Conservation (phyloP, 768 basidiomycete species). For the Podaxis pistillaris region DNA sequence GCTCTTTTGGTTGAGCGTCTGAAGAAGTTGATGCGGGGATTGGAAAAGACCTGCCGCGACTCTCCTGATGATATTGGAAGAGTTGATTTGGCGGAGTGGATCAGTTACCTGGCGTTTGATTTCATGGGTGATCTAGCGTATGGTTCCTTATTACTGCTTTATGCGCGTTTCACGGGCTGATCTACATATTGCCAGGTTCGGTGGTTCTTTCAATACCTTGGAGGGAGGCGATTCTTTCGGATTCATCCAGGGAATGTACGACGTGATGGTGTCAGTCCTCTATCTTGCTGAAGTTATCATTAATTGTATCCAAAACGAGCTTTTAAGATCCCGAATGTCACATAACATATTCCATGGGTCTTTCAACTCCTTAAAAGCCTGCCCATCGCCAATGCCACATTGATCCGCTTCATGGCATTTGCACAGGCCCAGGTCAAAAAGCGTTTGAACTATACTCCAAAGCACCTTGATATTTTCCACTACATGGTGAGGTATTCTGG, state of each 20-base stretch:
- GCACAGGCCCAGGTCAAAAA: conserved; percentile 17
- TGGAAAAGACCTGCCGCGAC: conserved; percentile 21
- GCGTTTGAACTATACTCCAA: conserved; percentile 15
- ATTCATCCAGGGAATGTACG: conserved; percentile 21
- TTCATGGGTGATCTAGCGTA: conserved; percentile 40
- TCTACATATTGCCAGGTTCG: conserved; percentile 22
- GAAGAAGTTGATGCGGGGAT: conserved; percentile 28
- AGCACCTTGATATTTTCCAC: conserved; percentile 27
- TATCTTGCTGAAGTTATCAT: not conserved
- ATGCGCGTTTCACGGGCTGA: not conserved
- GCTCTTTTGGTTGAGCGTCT: conserved; percentile 28
- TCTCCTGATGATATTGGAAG: conserved; percentile 16
- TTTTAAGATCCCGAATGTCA: conserved; percentile 16
- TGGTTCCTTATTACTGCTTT: conserved; percentile 8
- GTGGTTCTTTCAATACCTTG: conserved; percentile 26
- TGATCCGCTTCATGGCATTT: conserved; percentile 6
- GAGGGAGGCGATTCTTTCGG: conserved; percentile 26
- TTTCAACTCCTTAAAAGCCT: not conserved
- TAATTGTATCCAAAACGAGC: not conserved
- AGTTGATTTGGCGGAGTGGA: conserved; percentile 17
- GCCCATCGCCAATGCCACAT: conserved; percentile 2
- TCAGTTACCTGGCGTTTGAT: conserved; percentile 28
- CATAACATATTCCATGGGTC: conserved; percentile 15
- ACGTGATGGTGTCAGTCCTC: conserved; percentile 22
- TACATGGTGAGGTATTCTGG: conserved; percentile 21